phyloP scores from a whole-genome alignment of 179 eudicot genomes.

The Gypsophila paniculata region DNA sequence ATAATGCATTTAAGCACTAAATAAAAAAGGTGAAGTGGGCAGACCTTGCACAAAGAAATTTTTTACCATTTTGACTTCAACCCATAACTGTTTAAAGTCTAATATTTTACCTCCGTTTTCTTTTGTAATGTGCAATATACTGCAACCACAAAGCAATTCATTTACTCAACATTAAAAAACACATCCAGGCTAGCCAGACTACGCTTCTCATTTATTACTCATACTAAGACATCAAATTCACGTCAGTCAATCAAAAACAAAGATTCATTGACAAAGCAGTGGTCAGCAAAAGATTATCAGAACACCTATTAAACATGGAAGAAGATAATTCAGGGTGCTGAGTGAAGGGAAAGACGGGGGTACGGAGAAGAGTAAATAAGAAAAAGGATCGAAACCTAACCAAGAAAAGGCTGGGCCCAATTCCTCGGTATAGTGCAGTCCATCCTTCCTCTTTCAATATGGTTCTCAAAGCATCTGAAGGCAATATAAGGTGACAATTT shows the following conservation, averaged over 20 bases:
- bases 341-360: conserved; percentile 3
- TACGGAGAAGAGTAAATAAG: neutral
- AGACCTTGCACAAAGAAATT: neutral
- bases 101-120: neutral
- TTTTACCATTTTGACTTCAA: neutral
- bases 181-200: neutral
- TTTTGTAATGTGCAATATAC: neutral
- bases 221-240: conserved; percentile 1
- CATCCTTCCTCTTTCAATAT: conserved; percentile 97
- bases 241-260: neutral
- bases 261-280: neutral
- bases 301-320: neutral
- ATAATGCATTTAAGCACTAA: neutral
- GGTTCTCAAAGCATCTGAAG: conserved; percentile 89
- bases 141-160: neutral
- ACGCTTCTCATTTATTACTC: too few species aligned
- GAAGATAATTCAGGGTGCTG: neutral
- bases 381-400: conserved; percentile 36
- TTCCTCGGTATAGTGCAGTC: conserved; percentile 88
- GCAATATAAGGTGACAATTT: conserved; percentile 11
- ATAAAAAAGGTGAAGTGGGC: neutral
- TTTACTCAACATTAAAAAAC: neutral
- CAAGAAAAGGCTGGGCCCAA: conserved; percentile 82
- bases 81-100: neutral
- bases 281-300: neutral